phyloP scores from a whole-genome alignment of 2,329 filamentous ascomycete genomes.

The Myriosclerotinia scirpicola region DNA sequence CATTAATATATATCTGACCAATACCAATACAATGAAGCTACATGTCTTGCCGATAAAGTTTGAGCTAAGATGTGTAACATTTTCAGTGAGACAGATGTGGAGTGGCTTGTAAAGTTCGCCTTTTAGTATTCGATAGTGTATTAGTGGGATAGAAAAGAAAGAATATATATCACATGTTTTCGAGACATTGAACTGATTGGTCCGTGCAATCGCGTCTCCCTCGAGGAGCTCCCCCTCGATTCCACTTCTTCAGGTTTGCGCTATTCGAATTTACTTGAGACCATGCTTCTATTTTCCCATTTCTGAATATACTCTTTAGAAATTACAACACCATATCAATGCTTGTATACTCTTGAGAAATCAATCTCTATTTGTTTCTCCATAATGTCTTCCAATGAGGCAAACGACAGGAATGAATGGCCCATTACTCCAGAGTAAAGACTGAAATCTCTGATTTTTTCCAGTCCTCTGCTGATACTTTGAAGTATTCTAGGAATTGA shows the following conservation, averaged over 20 bases:
- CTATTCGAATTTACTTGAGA: background rate
- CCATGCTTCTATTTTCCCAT: background rate
- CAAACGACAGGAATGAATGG: conserved; percentile 7
- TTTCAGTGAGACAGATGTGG: background rate
- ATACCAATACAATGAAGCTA: background rate
- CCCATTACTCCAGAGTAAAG: conserved; percentile 19
- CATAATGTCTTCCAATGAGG: background rate
- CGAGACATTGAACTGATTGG: conserved; percentile 1
- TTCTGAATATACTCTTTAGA: background rate
- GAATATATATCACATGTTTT: conserved; percentile 15
- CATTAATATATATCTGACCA: background rate
- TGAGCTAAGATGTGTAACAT: background rate
- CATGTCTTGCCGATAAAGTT: background rate
- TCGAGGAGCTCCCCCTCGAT: background rate
- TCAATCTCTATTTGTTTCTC: background rate
- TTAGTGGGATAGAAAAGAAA: background rate
- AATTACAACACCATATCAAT: background rate
- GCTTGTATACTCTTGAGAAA: background rate
- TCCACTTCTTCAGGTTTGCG: background rate
- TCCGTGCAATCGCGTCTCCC: conserved; percentile 14
- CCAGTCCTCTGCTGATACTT: background rate
- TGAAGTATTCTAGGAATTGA: conserved; percentile 12
- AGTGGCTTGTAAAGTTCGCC: background rate
- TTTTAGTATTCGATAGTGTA: background rate
- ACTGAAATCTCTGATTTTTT: background rate